Evolutionary conservation across 768 basidiomycete genomes (phyloP), one percentile per base, ranked within the genome.

Genomic region (Boletus sp.): DNA sequence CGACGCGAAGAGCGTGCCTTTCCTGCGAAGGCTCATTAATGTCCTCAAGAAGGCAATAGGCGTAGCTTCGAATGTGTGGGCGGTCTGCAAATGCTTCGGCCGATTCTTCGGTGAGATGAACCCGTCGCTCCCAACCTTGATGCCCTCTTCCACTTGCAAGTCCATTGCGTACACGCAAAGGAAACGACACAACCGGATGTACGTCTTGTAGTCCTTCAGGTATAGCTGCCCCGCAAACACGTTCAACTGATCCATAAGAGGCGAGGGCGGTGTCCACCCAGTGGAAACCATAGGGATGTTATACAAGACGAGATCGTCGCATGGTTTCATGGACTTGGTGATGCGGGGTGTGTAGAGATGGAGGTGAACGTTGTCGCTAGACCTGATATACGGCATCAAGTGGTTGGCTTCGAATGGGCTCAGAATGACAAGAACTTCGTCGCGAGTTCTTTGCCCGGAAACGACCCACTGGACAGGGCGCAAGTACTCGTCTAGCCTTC

Each of bases 271-370:
- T 15, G 35, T 12, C 47, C 47, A 49, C 33, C 35, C 33, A 33
- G 12, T 3, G 14, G 47, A 7, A 15, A 49, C 18, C 6, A 50
- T 15, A 7, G 47, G 47, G 20, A 49, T 49, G 33, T 14, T 49
- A 17, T 49, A 49, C 47, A 49, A 24, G 20, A 33, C 47, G 18
- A 49, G 47, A 18, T 49, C 47, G 33, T 49, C 33, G 46, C 75
- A 75, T 8, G 76, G 59, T 29, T 64, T 61, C 73, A 74, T 76
- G 3, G 63, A 63, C 33, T 65, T 58, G 9, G 62, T 70, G 44
- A 73, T 66, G 2, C 77, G 68, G 1, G 80, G 75, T 0, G 77
- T 64, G 57, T 82, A 82, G 4, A 75, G 44, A 57, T 80, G 78
- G 17, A 82, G 71, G 50, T 71, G 67, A 18, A 76, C 75, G 9